Base-by-base conservation (phyloP, 2,329 filamentous ascomycete species). In the Botrytis tulipae region DNA sequence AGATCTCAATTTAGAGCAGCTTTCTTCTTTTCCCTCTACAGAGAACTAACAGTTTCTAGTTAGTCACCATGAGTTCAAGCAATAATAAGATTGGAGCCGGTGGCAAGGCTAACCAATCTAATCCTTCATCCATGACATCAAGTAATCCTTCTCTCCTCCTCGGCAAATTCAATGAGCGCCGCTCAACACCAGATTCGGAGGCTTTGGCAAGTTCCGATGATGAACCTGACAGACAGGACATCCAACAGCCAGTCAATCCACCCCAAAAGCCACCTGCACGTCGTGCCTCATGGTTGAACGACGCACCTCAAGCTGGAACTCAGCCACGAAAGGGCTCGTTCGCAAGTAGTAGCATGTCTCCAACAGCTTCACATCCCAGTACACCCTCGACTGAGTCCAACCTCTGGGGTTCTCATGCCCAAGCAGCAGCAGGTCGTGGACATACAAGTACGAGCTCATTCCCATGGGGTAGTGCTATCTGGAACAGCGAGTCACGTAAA, bases 171-270 rank as follows among this genome's bases (percentile, higher is more conserved):
- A 92, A 93, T 79, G 87, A 91, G 73, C 90, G 95, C 78, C 92
- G 93, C 71, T 94, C 94, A 12, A 98, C 95, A 1, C 95, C 95
- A 35, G 96, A 98, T 81, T 98, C 95, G 5, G 95, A 98, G 81
- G 95, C 93, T 70, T 85, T 98, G 74, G 94, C 92, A 70, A 98
- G 95, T 77, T 98, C 95, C 20, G 96, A 98, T 82, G 96, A 98
- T 82, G 96, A 99, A 82, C 87, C 86, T 73, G 92, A 97, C 75
- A 86, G 86, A 62, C 85, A 88, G 77, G 88, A 87, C 73, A 82
- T 80, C 79, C 83, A 83, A 76, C 86, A 86, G 78, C 83, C 83
- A 78, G 81, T 81, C 74, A 80, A 82, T 72, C 88, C 85, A 78
- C 87, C 84, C 68, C 87, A 84, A 68, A 93, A 91, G 78, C 89